Conservation (phyloP, 2,329 filamentous ascomycete genomes). For the Claviceps arundinis region DNA sequence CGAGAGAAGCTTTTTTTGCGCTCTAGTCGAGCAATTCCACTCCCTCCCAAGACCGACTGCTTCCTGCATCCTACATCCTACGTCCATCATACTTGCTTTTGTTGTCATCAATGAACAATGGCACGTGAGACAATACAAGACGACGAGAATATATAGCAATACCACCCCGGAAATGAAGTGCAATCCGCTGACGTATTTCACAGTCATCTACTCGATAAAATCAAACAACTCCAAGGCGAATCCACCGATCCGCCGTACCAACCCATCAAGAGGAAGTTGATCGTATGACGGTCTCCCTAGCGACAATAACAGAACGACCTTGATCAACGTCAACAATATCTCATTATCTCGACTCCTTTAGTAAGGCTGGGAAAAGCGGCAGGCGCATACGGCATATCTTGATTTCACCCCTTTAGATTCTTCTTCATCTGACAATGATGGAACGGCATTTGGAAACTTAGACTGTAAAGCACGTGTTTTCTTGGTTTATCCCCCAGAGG, state of each 20-base stretch:
- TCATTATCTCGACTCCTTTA: neutral
- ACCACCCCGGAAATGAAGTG: constrained; percentile 8
- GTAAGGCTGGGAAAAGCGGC: neutral
- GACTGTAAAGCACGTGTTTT: too few species aligned
- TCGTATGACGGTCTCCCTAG: constrained; percentile 16
- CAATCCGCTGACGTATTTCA: constrained; percentile 16
- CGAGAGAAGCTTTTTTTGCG: constrained; percentile 12
- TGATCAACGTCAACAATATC: neutral
- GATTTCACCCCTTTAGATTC: too few species aligned
- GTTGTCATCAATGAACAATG: too few species aligned
- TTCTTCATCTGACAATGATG: too few species aligned
- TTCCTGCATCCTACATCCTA: constrained; percentile 4
- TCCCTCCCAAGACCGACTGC: constrained; percentile 7
- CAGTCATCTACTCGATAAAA: constrained; percentile 43
- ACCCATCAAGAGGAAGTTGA: constrained; percentile 33
- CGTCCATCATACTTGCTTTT: neutral
- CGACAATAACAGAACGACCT: neutral
- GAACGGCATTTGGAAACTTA: too few species aligned
- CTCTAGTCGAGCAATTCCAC: constrained; percentile 14
- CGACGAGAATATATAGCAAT: constrained; percentile 3
- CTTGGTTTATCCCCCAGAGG: too few species aligned
- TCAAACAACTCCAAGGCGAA: constrained; percentile 30
- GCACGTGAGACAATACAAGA: too few species aligned
- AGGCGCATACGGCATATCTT: neutral
- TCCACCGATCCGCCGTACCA: constrained; percentile 12